Percentiles rank a stretch among this genome's conserved stretches.
Conservation (phyloP, 345 rosid genomes). For the Erysimum cheiranthoides region DNA sequence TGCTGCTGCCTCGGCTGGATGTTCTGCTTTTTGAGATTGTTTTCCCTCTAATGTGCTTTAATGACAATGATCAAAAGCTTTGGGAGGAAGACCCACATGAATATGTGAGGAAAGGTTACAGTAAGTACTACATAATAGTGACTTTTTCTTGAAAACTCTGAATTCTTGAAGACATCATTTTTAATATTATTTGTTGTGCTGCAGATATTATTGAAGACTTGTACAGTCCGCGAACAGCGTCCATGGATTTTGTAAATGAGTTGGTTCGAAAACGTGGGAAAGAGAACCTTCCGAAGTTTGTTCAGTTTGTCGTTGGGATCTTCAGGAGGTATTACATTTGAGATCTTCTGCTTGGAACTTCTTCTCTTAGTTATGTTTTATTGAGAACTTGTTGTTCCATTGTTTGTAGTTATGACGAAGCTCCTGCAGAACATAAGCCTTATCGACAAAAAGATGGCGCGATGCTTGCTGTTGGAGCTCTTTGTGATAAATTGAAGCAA, state of each 20-base stretch:
- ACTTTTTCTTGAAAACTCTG: conserved; percentile 16
- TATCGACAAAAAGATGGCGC: conserved; percentile 98
- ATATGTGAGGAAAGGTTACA: conserved; percentile 99
- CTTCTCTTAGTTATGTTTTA: conserved; percentile 17
- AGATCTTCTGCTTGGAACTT: conserved; percentile 31
- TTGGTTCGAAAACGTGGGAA: conserved; percentile 95
- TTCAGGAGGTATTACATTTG: conserved; percentile 67
- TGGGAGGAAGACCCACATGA: conserved; percentile 99
- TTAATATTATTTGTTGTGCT: conserved; percentile 40
- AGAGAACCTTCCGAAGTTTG: conserved; percentile 89
- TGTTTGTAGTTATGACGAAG: conserved; percentile 74
- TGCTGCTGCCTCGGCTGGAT: conserved; percentile 87
- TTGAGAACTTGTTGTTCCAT: conserved; percentile 22
- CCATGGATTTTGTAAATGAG: conserved; percentile 99
- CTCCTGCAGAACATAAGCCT: conserved; percentile 74
- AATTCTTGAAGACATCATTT: neutral
- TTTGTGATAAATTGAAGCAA: conserved; percentile 95
- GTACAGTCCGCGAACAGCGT: conserved; percentile 95
- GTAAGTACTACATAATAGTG: conserved; percentile 54
- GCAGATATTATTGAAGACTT: conserved; percentile 99
- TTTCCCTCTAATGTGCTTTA: conserved; percentile 98
- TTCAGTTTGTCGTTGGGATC: conserved; percentile 79
- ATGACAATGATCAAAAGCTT: conserved; percentile 94
- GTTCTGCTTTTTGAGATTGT: conserved; percentile 95
- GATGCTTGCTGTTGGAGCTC: conserved; percentile 96